These are phyloP conservation scores for Plasmodium falciparum DNA, from an alignment of 169 alveolate species.

Conservation along the genomic window DNA sequence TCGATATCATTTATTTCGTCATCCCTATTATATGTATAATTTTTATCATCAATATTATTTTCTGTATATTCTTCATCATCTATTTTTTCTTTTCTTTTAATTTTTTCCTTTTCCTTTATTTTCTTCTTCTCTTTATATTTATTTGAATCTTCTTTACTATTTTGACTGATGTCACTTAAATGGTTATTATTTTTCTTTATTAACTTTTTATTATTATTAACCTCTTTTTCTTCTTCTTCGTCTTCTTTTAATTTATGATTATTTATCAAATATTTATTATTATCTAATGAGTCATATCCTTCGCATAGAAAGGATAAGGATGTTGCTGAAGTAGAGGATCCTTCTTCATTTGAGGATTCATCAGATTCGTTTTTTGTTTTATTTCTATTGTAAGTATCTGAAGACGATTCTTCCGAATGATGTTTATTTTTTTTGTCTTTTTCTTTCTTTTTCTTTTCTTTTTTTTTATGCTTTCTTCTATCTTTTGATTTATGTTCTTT, in stretches of 20 bases:
- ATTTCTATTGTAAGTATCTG: neutral
- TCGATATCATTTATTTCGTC: neutral
- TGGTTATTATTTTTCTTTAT: too few species aligned
- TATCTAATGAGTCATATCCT: conserved; percentile 40
- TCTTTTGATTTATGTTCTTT: conserved; percentile 6
- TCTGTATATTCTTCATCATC: conserved; percentile 11
- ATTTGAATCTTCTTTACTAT: neutral
- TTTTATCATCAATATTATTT: conserved; percentile 1
- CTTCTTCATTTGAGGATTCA: neutral
- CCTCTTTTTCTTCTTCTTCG: neutral
- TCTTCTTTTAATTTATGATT: neutral
- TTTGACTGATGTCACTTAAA: too few species aligned
- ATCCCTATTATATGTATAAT: neutral
- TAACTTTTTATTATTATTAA: too few species aligned
- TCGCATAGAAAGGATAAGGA: conserved; percentile 62
- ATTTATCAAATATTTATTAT: neutral
- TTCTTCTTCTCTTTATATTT: neutral
- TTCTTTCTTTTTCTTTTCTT: conserved; percentile 3
- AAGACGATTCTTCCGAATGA: neutral
- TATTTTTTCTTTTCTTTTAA: neutral
- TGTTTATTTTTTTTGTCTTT: conserved; percentile 23
- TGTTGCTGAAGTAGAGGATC: conserved; percentile 24
- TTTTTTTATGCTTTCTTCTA: conserved; percentile 7
- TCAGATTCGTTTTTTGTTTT: conserved; percentile 9
- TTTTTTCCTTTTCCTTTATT: neutral